Evolutionary conservation across 1,284 basidiomycete species (phyloP).

Genomic region (Sporisorium graminicola): DNA sequence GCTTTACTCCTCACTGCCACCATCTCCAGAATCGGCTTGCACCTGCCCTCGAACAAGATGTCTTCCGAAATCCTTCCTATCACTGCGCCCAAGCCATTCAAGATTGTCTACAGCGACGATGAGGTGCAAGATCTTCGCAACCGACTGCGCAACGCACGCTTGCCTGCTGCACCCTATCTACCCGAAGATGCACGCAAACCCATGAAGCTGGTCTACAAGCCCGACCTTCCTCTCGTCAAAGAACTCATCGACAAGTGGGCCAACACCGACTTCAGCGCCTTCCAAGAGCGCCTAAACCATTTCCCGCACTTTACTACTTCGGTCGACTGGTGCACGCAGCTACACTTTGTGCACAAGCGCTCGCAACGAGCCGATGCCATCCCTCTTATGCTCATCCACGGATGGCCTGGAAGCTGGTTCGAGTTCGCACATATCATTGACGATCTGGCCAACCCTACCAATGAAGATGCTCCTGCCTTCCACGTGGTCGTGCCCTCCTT

Average conservation of each 20-base stretch:
- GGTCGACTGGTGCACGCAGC: conserved; percentile 57
- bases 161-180: conserved; percentile 43
- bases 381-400: conserved; percentile 63
- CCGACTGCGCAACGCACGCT: conserved; percentile 46
- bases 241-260: conserved; percentile 36
- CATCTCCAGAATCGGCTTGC: too few relatives aligned
- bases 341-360: conserved; percentile 57
- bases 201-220: conserved; percentile 30
- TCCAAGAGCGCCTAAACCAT: conserved; percentile 33
- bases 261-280: conserved; percentile 34
- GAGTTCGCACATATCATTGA: conserved; percentile 52
- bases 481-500: conserved; percentile 64
- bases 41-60: conserved; percentile 5
- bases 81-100: conserved; percentile 47
- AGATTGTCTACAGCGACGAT: conserved; percentile 43
- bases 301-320: conserved; percentile 58
- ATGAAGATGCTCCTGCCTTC: conserved; percentile 53
- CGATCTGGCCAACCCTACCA: conserved; percentile 38
- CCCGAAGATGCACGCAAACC: conserved; percentile 36
- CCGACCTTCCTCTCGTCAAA: conserved; percentile 38
- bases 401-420: conserved; percentile 62
- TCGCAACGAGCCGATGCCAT: conserved; percentile 54
- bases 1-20: not conserved
- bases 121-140: conserved; percentile 43
- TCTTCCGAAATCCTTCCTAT: conserved; percentile 38